Evolutionary conservation across 2,329 filamentous ascomycete genomes (phyloP), one percentile per base, ranked within the genome.

Genomic region (Aulographum hederae): DNA sequence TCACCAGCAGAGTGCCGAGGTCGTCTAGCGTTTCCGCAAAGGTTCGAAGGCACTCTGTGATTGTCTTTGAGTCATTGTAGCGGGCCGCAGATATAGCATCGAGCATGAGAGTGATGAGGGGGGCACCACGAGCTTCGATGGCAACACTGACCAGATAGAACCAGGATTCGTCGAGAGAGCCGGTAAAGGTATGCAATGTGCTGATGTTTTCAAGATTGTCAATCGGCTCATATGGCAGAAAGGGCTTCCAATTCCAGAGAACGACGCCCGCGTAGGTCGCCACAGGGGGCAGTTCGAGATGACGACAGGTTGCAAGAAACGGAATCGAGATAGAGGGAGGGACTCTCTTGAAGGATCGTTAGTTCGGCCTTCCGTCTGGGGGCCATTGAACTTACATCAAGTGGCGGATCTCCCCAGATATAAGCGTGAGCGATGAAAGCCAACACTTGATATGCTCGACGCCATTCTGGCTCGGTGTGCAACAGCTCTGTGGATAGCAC

Each of bases 101-200:
- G 26, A 98, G 63, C 81, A 94, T 93, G 36, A 93, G 59, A 0
- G 84, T 74, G 32, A 98, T 74, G 35, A 85, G 78, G 3, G 84
- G 79, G 0, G 76, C 89, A 17, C 82, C 86, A 34, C 82, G 76
- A 33, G 85, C 84, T 56, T 98, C 89, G 40, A 98, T 94, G 38
- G 86, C 89, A 3, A 94, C 80, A 0, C 84, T 94, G 32, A 95
- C 73, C 10, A 98, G 65, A 51, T 95, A 98, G 51, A 98, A 98
- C 89, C 89, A 98, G 39, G 89, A 93, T 57, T 98, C 89, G 49
- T 98, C 89, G 34, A 92, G 63, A 5, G 84, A 85, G 31, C 89
- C 89, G 12, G 89, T 95, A 48, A 94, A 91, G 12, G 89, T 94
- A 45, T 74, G 72, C 37, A 95, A 64, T 2, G 81, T 89, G 26